Evolutionary conservation across 768 basidiomycete species (phyloP).

Genomic region (Mycena rosella): DNA sequence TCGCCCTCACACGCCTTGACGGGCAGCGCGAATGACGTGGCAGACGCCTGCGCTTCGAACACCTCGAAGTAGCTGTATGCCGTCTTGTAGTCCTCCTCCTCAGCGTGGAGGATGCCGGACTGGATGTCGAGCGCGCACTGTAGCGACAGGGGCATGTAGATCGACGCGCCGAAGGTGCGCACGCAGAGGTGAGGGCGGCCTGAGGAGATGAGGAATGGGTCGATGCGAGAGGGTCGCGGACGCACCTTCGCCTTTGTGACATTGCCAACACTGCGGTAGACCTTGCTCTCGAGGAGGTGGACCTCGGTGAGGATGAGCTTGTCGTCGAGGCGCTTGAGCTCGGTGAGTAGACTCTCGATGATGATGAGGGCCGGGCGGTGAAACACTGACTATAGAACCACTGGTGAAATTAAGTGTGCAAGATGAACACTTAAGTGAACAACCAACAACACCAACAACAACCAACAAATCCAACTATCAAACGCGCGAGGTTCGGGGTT

Average conservation of each 20-base stretch:
- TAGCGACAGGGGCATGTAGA: conserved; percentile 66
- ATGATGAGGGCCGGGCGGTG: conserved; percentile 82
- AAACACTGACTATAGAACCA: no score
- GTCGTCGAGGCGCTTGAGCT: conserved; percentile 94
- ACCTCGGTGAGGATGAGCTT: conserved; percentile 99
- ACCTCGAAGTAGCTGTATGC: no score
- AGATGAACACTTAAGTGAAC: no score
- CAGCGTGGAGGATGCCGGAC: conserved; percentile 87
- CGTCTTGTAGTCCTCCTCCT: conserved; percentile 97
- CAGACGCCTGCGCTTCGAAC: conserved; percentile 69
- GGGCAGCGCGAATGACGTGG: conserved; percentile 33
- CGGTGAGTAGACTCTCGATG: conserved; percentile 88
- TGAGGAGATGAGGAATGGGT: conserved; percentile 42
- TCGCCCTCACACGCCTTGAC: conserved; percentile 51
- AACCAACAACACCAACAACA: no score
- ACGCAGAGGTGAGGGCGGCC: conserved; percentile 92
- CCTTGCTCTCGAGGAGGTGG: conserved; percentile 92
- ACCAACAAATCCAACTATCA: no score
- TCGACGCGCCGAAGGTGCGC: conserved; percentile 93
- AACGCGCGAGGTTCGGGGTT: no score
- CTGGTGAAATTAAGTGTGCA: no score
- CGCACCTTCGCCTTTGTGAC: conserved; percentile 89
- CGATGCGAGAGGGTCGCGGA: conserved; percentile 17
- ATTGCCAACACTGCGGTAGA: conserved; percentile 92
- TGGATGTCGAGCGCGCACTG: conserved; percentile 67